Base-by-base conservation (phyloP, 129 eudicot species). In the Cynara cardunculus region DNA sequence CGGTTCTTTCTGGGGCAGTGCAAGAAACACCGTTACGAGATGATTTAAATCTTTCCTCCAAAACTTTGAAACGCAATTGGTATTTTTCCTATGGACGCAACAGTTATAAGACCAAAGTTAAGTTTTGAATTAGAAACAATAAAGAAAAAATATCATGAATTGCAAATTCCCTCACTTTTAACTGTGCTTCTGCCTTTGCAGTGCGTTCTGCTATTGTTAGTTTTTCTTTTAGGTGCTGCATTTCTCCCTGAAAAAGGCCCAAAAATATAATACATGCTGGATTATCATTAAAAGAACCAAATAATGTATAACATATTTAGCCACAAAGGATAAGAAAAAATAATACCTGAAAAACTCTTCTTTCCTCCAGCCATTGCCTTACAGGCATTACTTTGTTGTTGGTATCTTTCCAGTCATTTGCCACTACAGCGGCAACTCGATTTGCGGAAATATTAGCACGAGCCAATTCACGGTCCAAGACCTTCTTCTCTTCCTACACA, bases 331-430 rank as follows among this genome's bases (percentile, higher is more conserved):
- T 16, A 7, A 73, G 8, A 9, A 37, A 56, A 56, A 56, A 41
- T 64, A 16, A 72, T 82, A 76, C 98, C 97, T 94, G 98, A 26
- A 85, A 89, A 77, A 87, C 87, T 79, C 88, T 90, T 90, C 98
- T 90, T 84, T 94, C 98, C 67, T 94, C 98, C 62, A 94, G 96
- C 98, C 98, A 94, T 74, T 94, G 97, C 80, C 85, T 94, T 71
- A 94, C 96, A 19, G 98, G 98, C 98, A 94, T 94, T 41, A 94
- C 98, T 89, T 94, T 94, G 84, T 86, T 96, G 84, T 86, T 90
- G 2, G 86, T 88, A 87, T 92, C 98, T 81, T 94, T 94, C 98
- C 98, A 94, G 75, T 94, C 98, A 90, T 94, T 94, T 32, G 98
- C 98, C 31, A 94, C 96, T 16, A 94, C 97, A 68, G 84, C 94